A percentile compares a stretch with the other conserved stretches of the same genome.
These are phyloP conservation scores for Mycosarcoma maydis DNA, from an alignment of 1,284 basidiomycete species.

Conservation along the genomic window DNA sequence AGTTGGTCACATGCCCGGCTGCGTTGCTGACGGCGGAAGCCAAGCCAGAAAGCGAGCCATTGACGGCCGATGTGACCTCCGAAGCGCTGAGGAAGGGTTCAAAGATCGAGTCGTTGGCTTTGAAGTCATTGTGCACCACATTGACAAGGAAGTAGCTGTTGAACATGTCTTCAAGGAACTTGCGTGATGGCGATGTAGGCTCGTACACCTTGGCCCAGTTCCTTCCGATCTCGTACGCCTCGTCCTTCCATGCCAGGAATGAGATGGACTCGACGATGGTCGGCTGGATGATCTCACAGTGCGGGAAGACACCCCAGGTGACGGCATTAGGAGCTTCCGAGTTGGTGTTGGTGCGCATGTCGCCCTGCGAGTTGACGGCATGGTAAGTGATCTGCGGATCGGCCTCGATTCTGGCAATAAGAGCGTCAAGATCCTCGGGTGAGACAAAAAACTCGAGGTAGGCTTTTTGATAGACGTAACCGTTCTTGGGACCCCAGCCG, in stretches of 20 bases:
- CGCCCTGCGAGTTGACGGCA: conserved; percentile 83
- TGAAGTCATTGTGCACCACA: conserved; percentile 66
- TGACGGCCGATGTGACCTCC: conserved; percentile 4
- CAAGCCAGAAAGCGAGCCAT: conserved; percentile 19
- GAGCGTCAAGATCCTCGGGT: conserved; percentile 77
- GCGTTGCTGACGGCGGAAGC: conserved; percentile 22
- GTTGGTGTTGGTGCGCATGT: conserved; percentile 89
- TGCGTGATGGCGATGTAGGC: conserved; percentile 45
- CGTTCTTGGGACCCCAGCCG: conserved; percentile 66
- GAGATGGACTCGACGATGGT: conserved; percentile 85
- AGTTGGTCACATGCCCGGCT: conserved; percentile 12
- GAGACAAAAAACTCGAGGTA: conserved; percentile 96
- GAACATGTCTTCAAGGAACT: conserved; percentile 58
- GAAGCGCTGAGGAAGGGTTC: conserved; percentile 54
- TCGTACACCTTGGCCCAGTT: conserved; percentile 64
- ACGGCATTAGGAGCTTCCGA: conserved; percentile 96
- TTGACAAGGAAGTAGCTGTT: conserved; percentile 64
- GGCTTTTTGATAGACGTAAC: conserved; percentile 74
- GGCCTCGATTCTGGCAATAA: conserved; percentile 85
- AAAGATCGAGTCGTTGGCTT: conserved; percentile 61
- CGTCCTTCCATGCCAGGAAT: conserved; percentile 67
- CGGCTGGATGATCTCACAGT: conserved; percentile 90
- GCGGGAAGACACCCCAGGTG: conserved; percentile 98
- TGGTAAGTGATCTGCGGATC: conserved; percentile 95
- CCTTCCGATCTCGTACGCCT: conserved; percentile 66